These are phyloP conservation scores for Leccinum arenicola DNA, from an alignment of 768 basidiomycete genomes.

Conservation along the genomic window DNA sequence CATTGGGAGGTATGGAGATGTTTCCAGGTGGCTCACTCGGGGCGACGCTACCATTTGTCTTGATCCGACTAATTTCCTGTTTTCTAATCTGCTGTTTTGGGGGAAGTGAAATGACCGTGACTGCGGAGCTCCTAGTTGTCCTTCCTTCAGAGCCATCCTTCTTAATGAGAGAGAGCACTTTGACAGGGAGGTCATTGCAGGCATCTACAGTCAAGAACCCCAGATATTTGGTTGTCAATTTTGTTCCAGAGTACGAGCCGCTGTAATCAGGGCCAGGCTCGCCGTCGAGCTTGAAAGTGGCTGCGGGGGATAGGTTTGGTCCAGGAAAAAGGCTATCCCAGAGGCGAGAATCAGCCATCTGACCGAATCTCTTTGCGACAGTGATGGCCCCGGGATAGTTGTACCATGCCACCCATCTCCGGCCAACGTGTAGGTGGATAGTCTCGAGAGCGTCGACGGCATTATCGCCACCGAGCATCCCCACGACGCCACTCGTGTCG, in stretches of 20 bases:
- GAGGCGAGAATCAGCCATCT: slow-evolving; percentile 23
- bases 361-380: slow-evolving; percentile 33
- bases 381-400: slow-evolving; percentile 33
- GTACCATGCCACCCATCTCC: slow-evolving; percentile 36
- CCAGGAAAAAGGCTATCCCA: slow-evolving; percentile 36
- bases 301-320: slow-evolving; percentile 22
- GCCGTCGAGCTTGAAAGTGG: slow-evolving; percentile 29
- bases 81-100: not conserved
- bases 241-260: slow-evolving; percentile 66
- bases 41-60: not conserved
- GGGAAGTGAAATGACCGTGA: slow-evolving; percentile 18
- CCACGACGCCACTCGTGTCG: slow-evolving; percentile 28
- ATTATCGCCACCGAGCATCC: slow-evolving; percentile 33
- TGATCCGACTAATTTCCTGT: not conserved
- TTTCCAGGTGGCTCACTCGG: not conserved
- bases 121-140: slow-evolving; percentile 12
- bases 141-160: slow-evolving; percentile 5
- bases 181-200: not conserved
- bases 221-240: slow-evolving; percentile 48
- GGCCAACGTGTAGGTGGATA: slow-evolving; percentile 31
- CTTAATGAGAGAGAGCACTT: slow-evolving; percentile 3
- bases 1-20: slow-evolving; percentile 10
- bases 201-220: slow-evolving; percentile 45
- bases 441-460: slow-evolving; percentile 32
- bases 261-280: slow-evolving; percentile 61